Percentiles rank a stretch among this genome's conserved stretches.
Evolutionary conservation across 2,329 filamentous ascomycete species (phyloP).

Genomic region (Septoria linicola): DNA sequence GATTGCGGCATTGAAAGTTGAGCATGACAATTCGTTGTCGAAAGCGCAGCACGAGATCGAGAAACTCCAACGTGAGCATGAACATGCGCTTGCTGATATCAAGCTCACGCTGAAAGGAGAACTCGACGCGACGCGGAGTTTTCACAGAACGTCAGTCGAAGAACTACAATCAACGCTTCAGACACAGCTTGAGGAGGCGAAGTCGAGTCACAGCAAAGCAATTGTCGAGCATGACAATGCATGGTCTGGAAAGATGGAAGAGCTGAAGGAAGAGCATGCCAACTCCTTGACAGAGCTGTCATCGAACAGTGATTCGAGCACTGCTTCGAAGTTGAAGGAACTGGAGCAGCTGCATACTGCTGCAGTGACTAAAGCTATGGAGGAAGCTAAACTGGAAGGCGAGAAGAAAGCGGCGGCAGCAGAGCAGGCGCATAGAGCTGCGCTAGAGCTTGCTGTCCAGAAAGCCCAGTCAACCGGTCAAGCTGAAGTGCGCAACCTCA

Average conservation of each 20-base stretch:
- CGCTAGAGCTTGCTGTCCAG: slow-evolving; percentile 26
- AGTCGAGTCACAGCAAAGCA: slow-evolving; percentile 19
- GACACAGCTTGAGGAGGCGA: slow-evolving; percentile 18
- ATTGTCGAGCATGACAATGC: slow-evolving; percentile 24
- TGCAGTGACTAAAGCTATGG: slow-evolving; percentile 17
- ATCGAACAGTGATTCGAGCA: slow-evolving; percentile 18
- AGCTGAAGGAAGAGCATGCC: slow-evolving; percentile 24
- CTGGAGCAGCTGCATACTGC: slow-evolving; percentile 19
- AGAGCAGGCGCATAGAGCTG: slow-evolving; percentile 23
- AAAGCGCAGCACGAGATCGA: slow-evolving; percentile 20
- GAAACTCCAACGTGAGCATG: slow-evolving; percentile 18
- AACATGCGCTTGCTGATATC: slow-evolving; percentile 18
- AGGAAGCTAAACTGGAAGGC: slow-evolving; percentile 22
- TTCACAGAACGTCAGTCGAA: slow-evolving; percentile 5
- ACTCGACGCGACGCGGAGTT: slow-evolving; percentile 4
- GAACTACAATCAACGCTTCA: slow-evolving; percentile 17
- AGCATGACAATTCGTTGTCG: slow-evolving; percentile 17
- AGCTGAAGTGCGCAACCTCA: slow-evolving; percentile 27
- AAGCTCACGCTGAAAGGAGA: slow-evolving; percentile 13
- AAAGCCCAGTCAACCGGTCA: slow-evolving; percentile 25
- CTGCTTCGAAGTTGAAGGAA: slow-evolving; percentile 17
- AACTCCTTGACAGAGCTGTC: slow-evolving; percentile 21
- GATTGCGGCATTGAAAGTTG: slow-evolving; percentile 11
- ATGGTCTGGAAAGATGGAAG: slow-evolving; percentile 26
- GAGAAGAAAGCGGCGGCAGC: slow-evolving; percentile 18